Evolutionary conservation across 2,329 filamentous ascomycete species (phyloP), one percentile per base, ranked within the genome.

Genomic region (Xylaria digitata): DNA sequence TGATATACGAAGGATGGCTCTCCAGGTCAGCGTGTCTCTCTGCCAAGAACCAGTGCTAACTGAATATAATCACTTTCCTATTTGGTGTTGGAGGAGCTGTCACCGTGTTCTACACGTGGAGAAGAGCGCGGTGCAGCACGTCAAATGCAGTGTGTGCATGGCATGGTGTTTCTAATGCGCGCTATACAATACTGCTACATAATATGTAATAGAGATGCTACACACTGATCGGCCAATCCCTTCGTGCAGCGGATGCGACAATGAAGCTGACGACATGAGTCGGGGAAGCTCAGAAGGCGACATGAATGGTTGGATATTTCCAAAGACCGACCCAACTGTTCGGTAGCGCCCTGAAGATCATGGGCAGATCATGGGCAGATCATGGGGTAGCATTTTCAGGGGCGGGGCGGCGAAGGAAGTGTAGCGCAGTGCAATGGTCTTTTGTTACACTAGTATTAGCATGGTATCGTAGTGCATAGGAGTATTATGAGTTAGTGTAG

Each of bases 271-370:
- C 45, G 9, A 52, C 26, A 40, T 40, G 37, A 43, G 37, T 23
- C 43, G 21, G 43, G 37, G 15, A 23, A 46, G 42, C 9, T 37
- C 6, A 34, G n/a, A 40, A 40, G 13, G 30, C 23, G 48, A 37
- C 19, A 26, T 8, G 30, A 26, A 48, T 46, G 59, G 30, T 17
- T 32, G 30, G 50, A 17, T 8, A 54, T n/a, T 13, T 30, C 13
- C 15, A 61, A 17, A 42, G 37, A 37, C 21, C 1, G 55, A 56
- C 61, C 65, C 65, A 64, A 26, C 55, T 7, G 21, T 23, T 57
- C 8, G 65, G 65, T 67, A 67, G 43, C 61, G 19, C 49, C 26
- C 15, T 59, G 34, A 13, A 37, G 34, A 37, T 37, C 34, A 37
- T 48, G 42, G 40, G 26, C 26, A 53, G 42, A 37, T 37, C 34